Evolutionary conservation across 2,329 filamentous ascomycete species (phyloP).

Genomic region (Xylaria sp.): DNA sequence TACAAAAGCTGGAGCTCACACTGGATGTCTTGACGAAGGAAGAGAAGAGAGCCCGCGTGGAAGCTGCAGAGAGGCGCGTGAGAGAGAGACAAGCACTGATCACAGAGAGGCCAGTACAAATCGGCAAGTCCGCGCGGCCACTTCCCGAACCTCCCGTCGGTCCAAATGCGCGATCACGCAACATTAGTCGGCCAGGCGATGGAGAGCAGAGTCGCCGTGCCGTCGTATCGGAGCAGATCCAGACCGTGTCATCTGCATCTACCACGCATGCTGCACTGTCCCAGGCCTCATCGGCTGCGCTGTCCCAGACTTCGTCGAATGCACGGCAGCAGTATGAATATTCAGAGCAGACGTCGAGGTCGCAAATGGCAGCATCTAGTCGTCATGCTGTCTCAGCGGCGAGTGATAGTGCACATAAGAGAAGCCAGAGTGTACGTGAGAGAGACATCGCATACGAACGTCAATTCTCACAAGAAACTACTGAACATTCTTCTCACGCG

Average conservation of each 20-base stretch:
- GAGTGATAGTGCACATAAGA: constrained; percentile 40
- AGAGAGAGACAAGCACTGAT: constrained; percentile 51
- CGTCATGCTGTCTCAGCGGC: constrained; percentile 23
- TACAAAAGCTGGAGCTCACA: constrained; percentile 88
- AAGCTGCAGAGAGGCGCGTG: constrained; percentile 72
- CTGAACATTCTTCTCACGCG: too few species aligned
- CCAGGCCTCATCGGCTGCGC: constrained; percentile 29
- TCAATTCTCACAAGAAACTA: too few species aligned
- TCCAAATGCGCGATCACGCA: constrained; percentile 34
- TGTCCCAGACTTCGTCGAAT: constrained; percentile 6
- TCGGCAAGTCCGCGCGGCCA: constrained; percentile 20
- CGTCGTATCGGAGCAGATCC: constrained; percentile 22
- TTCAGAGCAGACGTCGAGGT: constrained; percentile 28
- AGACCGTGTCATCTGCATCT: constrained; percentile 26
- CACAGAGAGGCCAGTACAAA: constrained; percentile 51
- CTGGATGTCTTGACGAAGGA: constrained; percentile 92
- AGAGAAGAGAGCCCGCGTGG: constrained; percentile 79
- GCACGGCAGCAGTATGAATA: constrained; percentile 28
- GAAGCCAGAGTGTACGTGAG: constrained; percentile 58
- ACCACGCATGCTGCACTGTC: constrained; percentile 27
- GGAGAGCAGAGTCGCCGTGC: constrained; percentile 25
- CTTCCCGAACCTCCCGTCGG: constrained; percentile 20
- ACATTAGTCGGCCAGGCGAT: constrained; percentile 24
- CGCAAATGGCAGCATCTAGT: constrained; percentile 27
- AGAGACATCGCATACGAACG: constrained; percentile 44